Evolutionary conservation across 345 rosid genomes (phyloP).

Genomic region (Gossypium longicalyx): DNA sequence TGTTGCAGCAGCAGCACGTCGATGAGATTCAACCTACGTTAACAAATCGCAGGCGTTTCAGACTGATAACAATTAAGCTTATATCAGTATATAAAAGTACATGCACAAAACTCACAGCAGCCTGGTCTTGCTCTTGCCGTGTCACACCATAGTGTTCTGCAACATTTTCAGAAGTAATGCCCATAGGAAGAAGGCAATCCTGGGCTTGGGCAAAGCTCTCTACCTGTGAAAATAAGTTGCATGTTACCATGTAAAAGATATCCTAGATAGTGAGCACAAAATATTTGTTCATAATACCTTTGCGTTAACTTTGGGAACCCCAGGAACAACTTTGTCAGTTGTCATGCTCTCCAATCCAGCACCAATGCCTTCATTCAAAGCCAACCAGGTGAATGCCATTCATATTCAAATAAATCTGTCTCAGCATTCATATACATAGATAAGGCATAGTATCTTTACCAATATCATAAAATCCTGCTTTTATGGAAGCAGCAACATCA

Average conservation of each 20-base stretch:
- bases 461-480: constrained; percentile 82
- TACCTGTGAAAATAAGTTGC: constrained; percentile 34
- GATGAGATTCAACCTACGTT: constrained; percentile 84
- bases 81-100: constrained; percentile 5
- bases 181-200: constrained; percentile 98
- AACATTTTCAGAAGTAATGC: constrained; percentile 93
- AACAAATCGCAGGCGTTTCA: constrained; percentile 19
- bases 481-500: constrained; percentile 84
- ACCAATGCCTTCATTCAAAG: constrained; percentile 56
- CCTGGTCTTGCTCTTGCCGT: constrained; percentile 82
- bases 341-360: constrained; percentile 95
- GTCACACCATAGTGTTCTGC: constrained; percentile 75
- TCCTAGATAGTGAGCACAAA: neutral
- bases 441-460: constrained; percentile 34
- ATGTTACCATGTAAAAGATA: constrained; percentile 2
- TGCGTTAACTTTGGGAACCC: constrained; percentile 45
- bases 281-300: constrained; percentile 36
- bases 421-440: neutral
- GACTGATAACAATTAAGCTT: neutral
- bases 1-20: constrained; percentile 81
- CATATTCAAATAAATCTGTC: neutral
- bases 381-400: constrained; percentile 4
- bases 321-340: constrained; percentile 25
- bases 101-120: constrained; percentile 53
- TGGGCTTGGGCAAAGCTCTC: constrained; percentile 61